Percentiles rank a stretch among this genome's conserved stretches.
These are phyloP conservation scores for Xylariales sp. DNA, from an alignment of 2,329 filamentous ascomycete genomes.

Conservation along the genomic window DNA sequence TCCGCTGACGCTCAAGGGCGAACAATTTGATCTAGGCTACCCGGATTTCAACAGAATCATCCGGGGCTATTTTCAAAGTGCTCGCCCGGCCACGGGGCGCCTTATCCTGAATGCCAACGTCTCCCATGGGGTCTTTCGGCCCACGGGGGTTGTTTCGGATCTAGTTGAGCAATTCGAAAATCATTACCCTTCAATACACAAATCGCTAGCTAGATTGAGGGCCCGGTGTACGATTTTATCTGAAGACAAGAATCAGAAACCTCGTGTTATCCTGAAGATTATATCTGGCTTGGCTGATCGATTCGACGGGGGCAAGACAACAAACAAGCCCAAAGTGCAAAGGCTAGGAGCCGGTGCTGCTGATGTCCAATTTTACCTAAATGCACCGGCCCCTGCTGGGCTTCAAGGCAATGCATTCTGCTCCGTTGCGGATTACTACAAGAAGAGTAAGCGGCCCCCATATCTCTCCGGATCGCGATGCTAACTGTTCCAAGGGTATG, in stretches of 20 bases:
- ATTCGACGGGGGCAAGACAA: conserved; percentile 45
- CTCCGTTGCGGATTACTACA: conserved; percentile 59
- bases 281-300: conserved; percentile 47
- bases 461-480: neutral
- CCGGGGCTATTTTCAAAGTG: conserved; percentile 67
- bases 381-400: conserved; percentile 42
- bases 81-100: conserved; percentile 64
- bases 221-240: conserved; percentile 38
- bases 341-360: conserved; percentile 42
- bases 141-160: conserved; percentile 51
- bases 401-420: conserved; percentile 45
- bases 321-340: conserved; percentile 46
- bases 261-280: conserved; percentile 39
- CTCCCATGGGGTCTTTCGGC: conserved; percentile 64
- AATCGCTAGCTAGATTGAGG: conserved; percentile 40
- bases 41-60: conserved; percentile 55
- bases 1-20: conserved; percentile 51
- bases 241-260: conserved; percentile 37
- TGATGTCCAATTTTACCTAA: conserved; percentile 51
- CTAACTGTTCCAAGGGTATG: conserved; percentile 45
- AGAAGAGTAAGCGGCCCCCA: conserved; percentile 53
- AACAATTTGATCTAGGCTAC: conserved; percentile 45
- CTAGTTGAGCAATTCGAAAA: conserved; percentile 48
- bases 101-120: conserved; percentile 68
- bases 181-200: conserved; percentile 24